A percentile compares a stretch with the other conserved stretches of the same genome.
These are phyloP conservation scores for Cylindrotheca fusiformis DNA, from an alignment of 108 stramenopile genomes.

Conservation along the genomic window DNA sequence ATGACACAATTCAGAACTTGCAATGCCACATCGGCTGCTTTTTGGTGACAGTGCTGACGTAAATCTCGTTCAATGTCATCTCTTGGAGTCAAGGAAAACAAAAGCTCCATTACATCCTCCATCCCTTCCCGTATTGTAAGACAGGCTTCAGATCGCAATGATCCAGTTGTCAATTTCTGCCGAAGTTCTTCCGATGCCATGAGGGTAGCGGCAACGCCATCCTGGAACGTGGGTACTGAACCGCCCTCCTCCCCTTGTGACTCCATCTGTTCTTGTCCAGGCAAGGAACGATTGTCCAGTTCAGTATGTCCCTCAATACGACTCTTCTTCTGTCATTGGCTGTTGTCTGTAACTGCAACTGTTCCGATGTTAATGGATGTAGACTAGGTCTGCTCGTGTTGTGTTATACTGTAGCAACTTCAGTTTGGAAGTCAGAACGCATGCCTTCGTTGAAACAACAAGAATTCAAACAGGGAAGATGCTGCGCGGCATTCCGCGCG, in stretches of 20 bases:
- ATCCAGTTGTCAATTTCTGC: slow-evolving; percentile 13
- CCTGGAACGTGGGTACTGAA: slow-evolving; percentile 21
- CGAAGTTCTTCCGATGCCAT: slow-evolving; percentile 46
- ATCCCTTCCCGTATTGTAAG: slow-evolving; percentile 13
- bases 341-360: too few species aligned
- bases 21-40: slow-evolving; percentile 16
- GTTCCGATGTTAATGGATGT: too few species aligned
- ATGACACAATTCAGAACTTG: slow-evolving; percentile 12
- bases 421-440: too few species aligned
- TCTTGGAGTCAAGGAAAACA: slow-evolving; percentile 2
- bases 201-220: slow-evolving; percentile 26
- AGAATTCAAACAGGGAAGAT: too few species aligned
- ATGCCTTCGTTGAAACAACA: too few species aligned
- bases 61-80: slow-evolving; percentile 29
- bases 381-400: too few species aligned
- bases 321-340: too few species aligned
- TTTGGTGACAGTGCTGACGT: slow-evolving; percentile 28
- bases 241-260: neutral
- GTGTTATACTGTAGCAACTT: too few species aligned
- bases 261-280: too few species aligned
- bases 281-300: too few species aligned
- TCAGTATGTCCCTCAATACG: too few species aligned
- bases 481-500: too few species aligned
- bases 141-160: neutral
- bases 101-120: slow-evolving; percentile 9